These are phyloP conservation scores for Trametes hirsuta DNA, from an alignment of 1,284 basidiomycete species.

Conservation along the genomic window DNA sequence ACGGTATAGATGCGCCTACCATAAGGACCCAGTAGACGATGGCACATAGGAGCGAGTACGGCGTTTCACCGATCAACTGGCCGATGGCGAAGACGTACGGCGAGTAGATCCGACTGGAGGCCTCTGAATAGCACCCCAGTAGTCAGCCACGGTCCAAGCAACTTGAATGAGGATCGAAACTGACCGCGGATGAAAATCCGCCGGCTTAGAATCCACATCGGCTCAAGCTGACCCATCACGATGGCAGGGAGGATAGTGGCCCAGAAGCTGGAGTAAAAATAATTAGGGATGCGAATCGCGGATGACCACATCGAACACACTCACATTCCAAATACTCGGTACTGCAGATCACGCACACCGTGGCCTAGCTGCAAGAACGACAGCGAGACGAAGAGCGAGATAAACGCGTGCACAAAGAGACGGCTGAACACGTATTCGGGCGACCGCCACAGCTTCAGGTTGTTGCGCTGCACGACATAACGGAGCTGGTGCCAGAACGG, in stretches of 20 bases:
- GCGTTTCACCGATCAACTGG: slow-evolving; percentile 83
- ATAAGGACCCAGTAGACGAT: slow-evolving; percentile 80
- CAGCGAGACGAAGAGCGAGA: slow-evolving; percentile 81
- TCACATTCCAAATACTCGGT: slow-evolving; percentile 80
- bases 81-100: slow-evolving; percentile 83
- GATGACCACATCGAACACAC: slow-evolving; percentile 27
- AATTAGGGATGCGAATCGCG: not conserved
- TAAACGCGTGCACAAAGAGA: slow-evolving; percentile 76
- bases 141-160: not conserved
- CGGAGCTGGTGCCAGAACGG: slow-evolving; percentile 81
- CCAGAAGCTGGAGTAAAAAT: slow-evolving; percentile 56
- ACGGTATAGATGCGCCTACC: slow-evolving; percentile 39
- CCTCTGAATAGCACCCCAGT: slow-evolving; percentile 42
- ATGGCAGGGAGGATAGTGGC: slow-evolving; percentile 73
- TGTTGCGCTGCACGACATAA: slow-evolving; percentile 75
- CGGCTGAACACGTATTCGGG: slow-evolving; percentile 85
- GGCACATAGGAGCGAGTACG: slow-evolving; percentile 75
- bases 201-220: slow-evolving; percentile 84
- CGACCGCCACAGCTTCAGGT: slow-evolving; percentile 80
- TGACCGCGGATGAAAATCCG: slow-evolving; percentile 68
- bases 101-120: slow-evolving; percentile 78
- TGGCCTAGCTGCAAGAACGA: slow-evolving; percentile 82
- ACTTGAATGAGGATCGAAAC: not conserved
- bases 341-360: slow-evolving; percentile 77
- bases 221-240: slow-evolving; percentile 82